Percentiles rank a stretch among this genome's conserved stretches.
Conservation (phyloP, 257 asterid genomes). For the Cordia subcordata region DNA sequence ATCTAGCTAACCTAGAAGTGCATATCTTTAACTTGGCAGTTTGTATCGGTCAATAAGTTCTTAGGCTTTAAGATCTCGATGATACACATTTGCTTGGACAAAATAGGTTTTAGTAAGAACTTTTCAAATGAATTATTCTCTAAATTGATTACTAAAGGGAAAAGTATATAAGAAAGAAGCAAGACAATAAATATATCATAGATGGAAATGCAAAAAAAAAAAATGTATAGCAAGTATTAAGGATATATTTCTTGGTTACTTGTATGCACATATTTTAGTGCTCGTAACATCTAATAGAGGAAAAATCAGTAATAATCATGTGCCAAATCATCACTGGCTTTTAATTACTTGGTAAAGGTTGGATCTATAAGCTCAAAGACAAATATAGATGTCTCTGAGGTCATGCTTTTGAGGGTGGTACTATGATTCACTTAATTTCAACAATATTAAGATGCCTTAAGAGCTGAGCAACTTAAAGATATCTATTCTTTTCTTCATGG, state of each 20-base stretch:
- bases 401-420: constrained; percentile 87
- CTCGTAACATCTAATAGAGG: constrained; percentile 88
- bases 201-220: neutral
- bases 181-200: neutral
- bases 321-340: constrained; percentile 91
- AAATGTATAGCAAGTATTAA: neutral
- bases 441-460: constrained; percentile 88
- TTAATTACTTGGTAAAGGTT: constrained; percentile 95
- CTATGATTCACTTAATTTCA: constrained; percentile 81
- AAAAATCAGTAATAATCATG: constrained; percentile 87
- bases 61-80: constrained; percentile 93
- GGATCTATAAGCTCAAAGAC: constrained; percentile 95
- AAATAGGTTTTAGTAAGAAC: constrained; percentile 21
- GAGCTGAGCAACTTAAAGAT: constrained; percentile 80
- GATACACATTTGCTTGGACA: constrained; percentile 84
- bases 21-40: constrained; percentile 93
- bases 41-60: constrained; percentile 93
- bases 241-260: constrained; percentile 32
- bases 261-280: constrained; percentile 85
- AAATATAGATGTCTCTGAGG: constrained; percentile 75
- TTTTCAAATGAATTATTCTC: neutral
- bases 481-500: constrained; percentile 80
- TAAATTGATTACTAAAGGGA: constrained; percentile 4
- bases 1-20: constrained; percentile 88
- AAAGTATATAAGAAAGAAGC: neutral